These are phyloP conservation scores for Pichia terricola DNA, from an alignment of 1,139 yeast species.

Conservation along the genomic window DNA sequence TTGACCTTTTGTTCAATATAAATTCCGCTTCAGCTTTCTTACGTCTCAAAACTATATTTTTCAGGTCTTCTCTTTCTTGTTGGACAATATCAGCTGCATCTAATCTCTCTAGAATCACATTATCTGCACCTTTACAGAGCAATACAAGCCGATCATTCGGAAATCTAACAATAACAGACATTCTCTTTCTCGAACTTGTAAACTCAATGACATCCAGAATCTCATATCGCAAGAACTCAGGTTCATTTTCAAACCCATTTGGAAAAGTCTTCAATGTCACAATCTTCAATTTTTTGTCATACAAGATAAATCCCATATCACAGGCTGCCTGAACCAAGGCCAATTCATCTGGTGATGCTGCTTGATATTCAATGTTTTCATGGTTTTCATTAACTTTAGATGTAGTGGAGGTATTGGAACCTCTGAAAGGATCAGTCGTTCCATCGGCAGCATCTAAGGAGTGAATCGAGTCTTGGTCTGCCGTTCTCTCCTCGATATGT, in stretches of 20 bases:
- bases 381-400: slow-evolving; percentile 23
- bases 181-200: slow-evolving; percentile 79
- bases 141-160: slow-evolving; percentile 75
- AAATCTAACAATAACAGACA: slow-evolving; percentile 77
- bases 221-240: slow-evolving; percentile 60
- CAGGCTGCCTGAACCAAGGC: slow-evolving; percentile 92
- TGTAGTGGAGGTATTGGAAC: slow-evolving; percentile 8
- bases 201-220: slow-evolving; percentile 78
- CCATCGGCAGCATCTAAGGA: slow-evolving; percentile 3
- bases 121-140: slow-evolving; percentile 94
- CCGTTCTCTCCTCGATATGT: slow-evolving; percentile 17
- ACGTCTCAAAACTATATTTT: slow-evolving; percentile 51
- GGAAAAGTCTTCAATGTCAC: slow-evolving; percentile 75
- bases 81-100: slow-evolving; percentile 49
- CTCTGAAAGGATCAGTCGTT: too few relatives aligned
- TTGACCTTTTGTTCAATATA: slow-evolving; percentile 41
- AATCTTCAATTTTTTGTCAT: slow-evolving; percentile 50
- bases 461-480: slow-evolving; percentile 15
- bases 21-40: slow-evolving; percentile 76
- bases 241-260: slow-evolving; percentile 57
- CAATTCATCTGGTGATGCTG: slow-evolving; percentile 93
- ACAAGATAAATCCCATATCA: slow-evolving; percentile 80
- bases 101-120: slow-evolving; percentile 72
- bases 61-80: slow-evolving; percentile 53
- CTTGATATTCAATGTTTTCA: slow-evolving; percentile 63